These are phyloP conservation scores for Nematodospora valgi DNA, from an alignment of 805 yeast species.

Conservation along the genomic window DNA sequence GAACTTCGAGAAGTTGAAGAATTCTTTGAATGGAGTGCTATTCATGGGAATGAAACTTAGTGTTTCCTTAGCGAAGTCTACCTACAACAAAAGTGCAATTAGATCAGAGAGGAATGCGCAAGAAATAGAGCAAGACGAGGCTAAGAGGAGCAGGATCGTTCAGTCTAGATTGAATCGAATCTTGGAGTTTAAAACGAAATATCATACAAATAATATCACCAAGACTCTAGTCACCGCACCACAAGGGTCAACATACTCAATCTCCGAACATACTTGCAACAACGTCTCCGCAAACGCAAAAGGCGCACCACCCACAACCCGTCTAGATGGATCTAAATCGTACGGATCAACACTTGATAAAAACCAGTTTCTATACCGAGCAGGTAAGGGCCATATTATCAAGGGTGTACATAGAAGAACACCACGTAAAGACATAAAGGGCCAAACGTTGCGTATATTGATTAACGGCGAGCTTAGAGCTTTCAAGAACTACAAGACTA, in stretches of 20 bases:
- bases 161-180: conserved; percentile 38
- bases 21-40: conserved; percentile 63
- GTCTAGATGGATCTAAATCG: conserved; percentile 30
- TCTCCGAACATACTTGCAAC: conserved; percentile 32
- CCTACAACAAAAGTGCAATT: conserved; percentile 24
- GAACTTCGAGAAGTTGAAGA: conserved; percentile 47
- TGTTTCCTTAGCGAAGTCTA: conserved; percentile 61
- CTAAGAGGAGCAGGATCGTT: conserved; percentile 30
- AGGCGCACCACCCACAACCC: conserved; percentile 25
- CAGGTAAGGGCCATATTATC: conserved; percentile 39
- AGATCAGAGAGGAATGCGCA: conserved; percentile 27
- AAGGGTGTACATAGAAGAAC: conserved; percentile 62
- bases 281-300: conserved; percentile 33
- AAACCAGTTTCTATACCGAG: conserved; percentile 20
- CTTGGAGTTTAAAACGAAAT: conserved; percentile 32
- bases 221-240: conserved; percentile 14
- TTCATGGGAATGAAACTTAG: conserved; percentile 71
- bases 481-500: conserved; percentile 63
- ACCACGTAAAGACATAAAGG: conserved; percentile 42
- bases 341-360: conserved; percentile 33
- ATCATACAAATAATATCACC: conserved; percentile 20
- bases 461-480: conserved; percentile 55
- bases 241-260: conserved; percentile 22
- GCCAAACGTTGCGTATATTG: conserved; percentile 62
- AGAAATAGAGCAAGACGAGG: conserved; percentile 20